These are phyloP conservation scores for Spatholobus suberectus DNA, from an alignment of 306 rosid species.

Conservation along the genomic window DNA sequence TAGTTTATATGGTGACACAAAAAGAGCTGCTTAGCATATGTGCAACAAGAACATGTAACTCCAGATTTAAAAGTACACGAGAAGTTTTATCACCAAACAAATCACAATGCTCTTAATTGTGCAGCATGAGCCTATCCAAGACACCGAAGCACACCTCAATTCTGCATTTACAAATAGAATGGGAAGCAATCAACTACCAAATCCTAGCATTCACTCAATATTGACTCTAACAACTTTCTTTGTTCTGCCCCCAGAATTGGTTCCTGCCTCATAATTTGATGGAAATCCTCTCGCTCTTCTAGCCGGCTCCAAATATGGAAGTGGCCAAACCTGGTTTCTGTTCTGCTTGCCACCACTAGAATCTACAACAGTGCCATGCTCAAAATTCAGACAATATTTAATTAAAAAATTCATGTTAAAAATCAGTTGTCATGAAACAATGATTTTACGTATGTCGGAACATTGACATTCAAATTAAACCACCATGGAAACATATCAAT, in stretches of 20 bases:
- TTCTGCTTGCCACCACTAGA: conserved; percentile 37
- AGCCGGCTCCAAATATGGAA: conserved; percentile 41
- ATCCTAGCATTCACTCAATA: conserved; percentile 56
- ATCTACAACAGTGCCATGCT: conserved; percentile 44
- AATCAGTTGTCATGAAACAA: neutral
- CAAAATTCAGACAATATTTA: neutral
- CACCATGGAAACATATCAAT: neutral
- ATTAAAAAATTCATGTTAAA: neutral
- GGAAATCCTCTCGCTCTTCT: conserved; percentile 41
- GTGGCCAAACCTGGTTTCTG: conserved; percentile 37
- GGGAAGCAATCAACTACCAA: neutral
- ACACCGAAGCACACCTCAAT: conserved; percentile 11
- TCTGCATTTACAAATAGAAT: neutral
- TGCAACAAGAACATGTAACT: neutral
- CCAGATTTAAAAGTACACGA: neutral
- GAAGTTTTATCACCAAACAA: neutral
- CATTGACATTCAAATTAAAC: neutral
- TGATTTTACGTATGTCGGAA: neutral
- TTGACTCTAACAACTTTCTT: conserved; percentile 79
- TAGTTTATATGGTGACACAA: neutral
- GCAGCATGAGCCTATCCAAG: conserved; percentile 11
- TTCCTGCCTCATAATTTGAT: conserved; percentile 39
- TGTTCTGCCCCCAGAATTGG: conserved; percentile 45
- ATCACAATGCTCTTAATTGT: neutral
- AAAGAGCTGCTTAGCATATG: neutral